Conservation (phyloP, 176 grass and related monocot genomes). For the Triticum urartu region DNA sequence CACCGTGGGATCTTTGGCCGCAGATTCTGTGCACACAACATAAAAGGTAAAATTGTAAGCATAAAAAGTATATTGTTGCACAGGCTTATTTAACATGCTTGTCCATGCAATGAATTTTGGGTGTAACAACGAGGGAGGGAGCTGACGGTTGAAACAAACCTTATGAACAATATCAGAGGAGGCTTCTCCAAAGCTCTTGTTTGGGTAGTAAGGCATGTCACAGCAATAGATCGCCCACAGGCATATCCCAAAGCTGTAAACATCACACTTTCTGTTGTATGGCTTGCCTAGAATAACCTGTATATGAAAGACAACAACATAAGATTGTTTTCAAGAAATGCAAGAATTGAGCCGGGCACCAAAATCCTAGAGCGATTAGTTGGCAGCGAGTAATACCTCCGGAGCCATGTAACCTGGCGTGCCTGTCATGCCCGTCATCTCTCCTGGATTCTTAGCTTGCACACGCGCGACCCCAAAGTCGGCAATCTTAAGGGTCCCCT, state of each 20-base stretch:
- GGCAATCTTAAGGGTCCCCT: constrained; percentile 76
- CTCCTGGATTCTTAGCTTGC: constrained; percentile 74
- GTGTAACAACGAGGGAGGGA: background rate
- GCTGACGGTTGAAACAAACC: background rate
- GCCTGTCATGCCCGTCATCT: constrained; percentile 89
- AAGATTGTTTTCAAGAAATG: background rate
- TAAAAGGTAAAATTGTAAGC: background rate
- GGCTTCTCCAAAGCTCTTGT: constrained; percentile 62
- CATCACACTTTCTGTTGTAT: constrained; percentile 69
- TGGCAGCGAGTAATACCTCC: constrained; percentile 38
- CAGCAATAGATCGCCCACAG: constrained; percentile 75
- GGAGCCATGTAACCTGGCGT: constrained; percentile 95
- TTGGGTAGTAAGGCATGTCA: constrained; percentile 80
- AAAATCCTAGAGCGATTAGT: background rate
- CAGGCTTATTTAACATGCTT: background rate
- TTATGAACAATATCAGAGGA: constrained; percentile 42
- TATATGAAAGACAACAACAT: background rate
- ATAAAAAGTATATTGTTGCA: background rate
- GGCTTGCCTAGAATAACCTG: constrained; percentile 77
- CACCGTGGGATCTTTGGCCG: constrained; percentile 65
- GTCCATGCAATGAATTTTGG: background rate
- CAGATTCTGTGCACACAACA: constrained; percentile 39
- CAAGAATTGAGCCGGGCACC: background rate
- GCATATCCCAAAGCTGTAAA: constrained; percentile 70
- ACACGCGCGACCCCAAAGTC: constrained; percentile 90